phyloP scores from a whole-genome alignment of 73 alveolate species.

The Paramecium primaurelia region DNA sequence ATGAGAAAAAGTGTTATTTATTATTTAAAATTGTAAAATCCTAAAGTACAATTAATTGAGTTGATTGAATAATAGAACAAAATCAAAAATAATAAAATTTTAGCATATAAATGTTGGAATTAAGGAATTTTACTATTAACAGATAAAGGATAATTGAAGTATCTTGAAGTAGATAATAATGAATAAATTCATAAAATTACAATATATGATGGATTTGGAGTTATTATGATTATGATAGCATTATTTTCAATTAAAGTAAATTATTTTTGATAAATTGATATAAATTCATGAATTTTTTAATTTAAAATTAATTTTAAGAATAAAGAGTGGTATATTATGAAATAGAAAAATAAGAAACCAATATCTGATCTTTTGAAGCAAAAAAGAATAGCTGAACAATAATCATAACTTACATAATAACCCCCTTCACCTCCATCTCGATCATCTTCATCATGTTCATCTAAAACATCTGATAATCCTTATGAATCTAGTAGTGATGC shows the following conservation, averaged over 20 bases:
- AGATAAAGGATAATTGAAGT: neutral
- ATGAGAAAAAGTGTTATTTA: neutral
- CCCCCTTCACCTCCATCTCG: neutral
- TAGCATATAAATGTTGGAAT: neutral
- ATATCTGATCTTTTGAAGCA: neutral
- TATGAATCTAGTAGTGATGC: constrained; percentile 52
- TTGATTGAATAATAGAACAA: neutral
- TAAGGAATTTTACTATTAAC: neutral
- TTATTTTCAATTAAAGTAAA: neutral
- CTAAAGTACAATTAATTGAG: neutral
- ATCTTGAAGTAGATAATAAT: neutral
- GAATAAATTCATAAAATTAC: neutral
- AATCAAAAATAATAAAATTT: neutral
- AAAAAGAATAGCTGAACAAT: neutral
- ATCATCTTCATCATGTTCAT: neutral
- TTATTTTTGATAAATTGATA: neutral
- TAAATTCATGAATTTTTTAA: neutral
- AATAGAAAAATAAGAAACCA: constrained; percentile 1
- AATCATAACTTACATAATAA: neutral
- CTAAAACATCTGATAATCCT: neutral
- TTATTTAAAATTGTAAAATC: neutral
- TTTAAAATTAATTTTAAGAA: neutral
- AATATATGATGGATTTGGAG: neutral
- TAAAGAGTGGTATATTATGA: constrained; percentile 9
- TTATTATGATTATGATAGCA: neutral